A percentile compares a stretch with the other conserved stretches of the same genome.
Evolutionary conservation across 495 filamentous ascomycete genomes (phyloP).

Genomic region (Bacidia gigantensis): DNA sequence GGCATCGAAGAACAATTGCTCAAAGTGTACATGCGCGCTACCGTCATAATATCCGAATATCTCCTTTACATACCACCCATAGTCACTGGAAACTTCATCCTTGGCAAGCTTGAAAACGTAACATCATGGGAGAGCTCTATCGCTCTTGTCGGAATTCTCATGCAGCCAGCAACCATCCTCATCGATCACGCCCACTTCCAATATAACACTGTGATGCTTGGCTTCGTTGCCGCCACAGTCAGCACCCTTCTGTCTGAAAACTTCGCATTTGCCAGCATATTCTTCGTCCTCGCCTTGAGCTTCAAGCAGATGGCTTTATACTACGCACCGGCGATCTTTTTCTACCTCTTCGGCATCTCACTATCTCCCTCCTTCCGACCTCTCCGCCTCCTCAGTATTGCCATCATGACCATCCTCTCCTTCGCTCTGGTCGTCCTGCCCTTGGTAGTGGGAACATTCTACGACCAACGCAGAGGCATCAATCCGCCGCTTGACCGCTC

Average conservation of each 20-base stretch:
- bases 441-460: conserved; percentile 47
- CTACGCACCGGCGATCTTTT: conserved; percentile 85
- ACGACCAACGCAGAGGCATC: conserved; percentile 42
- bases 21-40: conserved; percentile 91
- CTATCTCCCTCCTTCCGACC: conserved; percentile 57
- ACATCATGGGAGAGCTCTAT: conserved; percentile 66
- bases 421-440: conserved; percentile 67
- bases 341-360: conserved; percentile 79
- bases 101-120: conserved; percentile 57
- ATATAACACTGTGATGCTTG: conserved; percentile 97
- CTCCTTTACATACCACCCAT: conserved; percentile 74
- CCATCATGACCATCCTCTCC: conserved; percentile 52
- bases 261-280: conserved; percentile 75
- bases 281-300: conserved; percentile 83
- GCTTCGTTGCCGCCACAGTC: conserved; percentile 69
- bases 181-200: conserved; percentile 99
- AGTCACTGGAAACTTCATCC: conserved; percentile 68
- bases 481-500: conserved; percentile 34
- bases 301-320: conserved; percentile 99
- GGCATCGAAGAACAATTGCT: conserved; percentile 62
- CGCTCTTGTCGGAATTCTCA: conserved; percentile 74
- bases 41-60: conserved; percentile 80
- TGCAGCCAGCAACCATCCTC: conserved; percentile 84
- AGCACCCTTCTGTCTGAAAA: conserved; percentile 76
- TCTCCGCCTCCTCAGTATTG: conserved; percentile 58